Evolutionary conservation across 805 yeast species (phyloP), one percentile per base, ranked within the genome.

Genomic region (Wilhelminamyces savonicus): DNA sequence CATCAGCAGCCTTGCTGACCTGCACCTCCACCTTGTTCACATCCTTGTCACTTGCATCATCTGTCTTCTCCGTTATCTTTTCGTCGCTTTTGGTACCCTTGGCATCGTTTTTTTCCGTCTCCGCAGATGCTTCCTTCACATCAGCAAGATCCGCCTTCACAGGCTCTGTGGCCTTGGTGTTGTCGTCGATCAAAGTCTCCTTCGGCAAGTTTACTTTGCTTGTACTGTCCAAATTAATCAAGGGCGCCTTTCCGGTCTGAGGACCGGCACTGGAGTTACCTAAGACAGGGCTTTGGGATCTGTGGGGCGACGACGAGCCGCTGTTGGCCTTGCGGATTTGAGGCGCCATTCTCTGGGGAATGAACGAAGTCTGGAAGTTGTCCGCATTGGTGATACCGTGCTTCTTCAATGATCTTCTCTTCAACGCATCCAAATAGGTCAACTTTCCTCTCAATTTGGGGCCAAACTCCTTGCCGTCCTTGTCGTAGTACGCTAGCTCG

Each of bases 361-460:
- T 52, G 40, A 57, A 64, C 4, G 60, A 44, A 4, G 71, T 64
- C 21, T 48, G 46, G 42, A 56, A 64, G 17, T 44, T 44, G 15
- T 58, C 64, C 7, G 41, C 46, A 30, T 52, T 46, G n/a, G 52
- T 36, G 24, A 65, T 47, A 4, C 70, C 71, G 32, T 52, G 53
- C 31, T 50, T 56, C 37, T 52, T 57, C 46, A 65, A 62, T 7
- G 69, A 57, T 38, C 69, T 50, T 34, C 54, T 56, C 45, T 61
- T 65, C 43, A 59, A 52, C 7, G 62, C 62, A 21, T 65, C 71
- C 24, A 65, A 48, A 41, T 64, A 65, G n/a, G 53, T 47, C n/a
- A 58, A 41, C 30, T 52, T 53, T 8, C 55, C 57, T 26, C 43
- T 47, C 22, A 39, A 34, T 4, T 49, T 48, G 25, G 46, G 45